Base-by-base conservation (phyloP, 225 moss, liverwort and hornwort genomes). In the Takakia lepidozioides region DNA sequence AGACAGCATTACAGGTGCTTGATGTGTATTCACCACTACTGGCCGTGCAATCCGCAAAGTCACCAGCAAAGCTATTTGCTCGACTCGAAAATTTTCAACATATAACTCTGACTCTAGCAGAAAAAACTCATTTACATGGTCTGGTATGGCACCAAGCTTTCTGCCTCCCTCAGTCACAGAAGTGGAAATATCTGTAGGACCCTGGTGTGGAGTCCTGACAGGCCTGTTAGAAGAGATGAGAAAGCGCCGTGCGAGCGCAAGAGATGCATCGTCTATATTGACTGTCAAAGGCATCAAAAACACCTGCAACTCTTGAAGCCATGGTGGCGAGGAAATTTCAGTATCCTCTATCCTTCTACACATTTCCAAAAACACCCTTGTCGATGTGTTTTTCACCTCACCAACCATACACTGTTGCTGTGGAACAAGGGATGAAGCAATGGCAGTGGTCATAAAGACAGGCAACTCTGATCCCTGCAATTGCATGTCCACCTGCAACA, bases 401-500 rank as follows among this genome's bases (percentile, higher is more conserved):
- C 8, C n/a, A 8, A 37, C 24, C 52, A 22, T 6, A 2, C 15
- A 38, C 7, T 40, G 35, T 17, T 25, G 32, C 29, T 19, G 30
- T 19, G 32, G n/a, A 46, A 42, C 56, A 27, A 44, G 17, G 14
- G 56, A 22, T 3, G 41, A 26, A 10, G 9, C n/a, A 37, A 1
- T 13, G 25, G n/a, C 57, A 35, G 57, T 48, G 6, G 47, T 47
- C 10, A 58, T 25, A 25, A 58, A 58, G 17, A 58, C 46, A 38
- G 57, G 57, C 26, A 58, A 23, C 47, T 58, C 46, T 0, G 57
- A 58, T 7, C 47, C 24, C 18, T 58, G 45, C 30, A 58, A 48
- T 21, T 30, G 57, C 46, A 58, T 58, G 24, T 48, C 57, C 34
- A 58, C 57, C 46, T 58, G 57, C n/a, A 58, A 46, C 25, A 19